Percentiles rank a stretch among this genome's conserved stretches.
Evolutionary conservation across 805 yeast species (phyloP).

Genomic region (Yamadazyma paraphyllophila): DNA sequence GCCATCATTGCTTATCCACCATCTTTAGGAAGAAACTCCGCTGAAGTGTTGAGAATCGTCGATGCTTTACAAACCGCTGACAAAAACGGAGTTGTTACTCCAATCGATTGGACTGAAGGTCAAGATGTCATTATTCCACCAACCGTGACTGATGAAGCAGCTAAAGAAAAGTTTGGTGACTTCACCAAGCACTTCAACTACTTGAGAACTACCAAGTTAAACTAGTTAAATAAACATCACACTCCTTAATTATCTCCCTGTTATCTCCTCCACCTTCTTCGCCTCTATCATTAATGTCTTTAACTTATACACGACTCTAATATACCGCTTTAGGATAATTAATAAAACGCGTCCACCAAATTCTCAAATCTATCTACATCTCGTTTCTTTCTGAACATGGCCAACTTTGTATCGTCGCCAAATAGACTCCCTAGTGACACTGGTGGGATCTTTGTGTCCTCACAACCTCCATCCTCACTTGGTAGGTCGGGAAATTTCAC

Average conservation of each 20-base stretch:
- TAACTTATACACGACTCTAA: constrained; percentile 8
- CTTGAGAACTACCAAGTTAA: constrained; percentile 62
- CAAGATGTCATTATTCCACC: constrained; percentile 75
- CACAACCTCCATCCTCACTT: constrained; percentile 43
- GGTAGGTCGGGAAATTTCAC: constrained; percentile 33
- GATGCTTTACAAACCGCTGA: constrained; percentile 70
- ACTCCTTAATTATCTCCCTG: neutral
- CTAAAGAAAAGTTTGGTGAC: constrained; percentile 75
- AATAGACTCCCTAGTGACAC: constrained; percentile 39
- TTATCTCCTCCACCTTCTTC: neutral
- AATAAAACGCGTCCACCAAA: constrained; percentile 17
- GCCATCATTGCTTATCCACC: constrained; percentile 68
- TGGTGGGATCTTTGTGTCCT: constrained; percentile 39
- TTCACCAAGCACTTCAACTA: constrained; percentile 86
- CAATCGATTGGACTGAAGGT: constrained; percentile 72
- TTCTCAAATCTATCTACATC: neutral
- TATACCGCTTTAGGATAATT: constrained; percentile 19
- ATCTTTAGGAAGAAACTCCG: constrained; percentile 73
- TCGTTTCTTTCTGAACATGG: constrained; percentile 21
- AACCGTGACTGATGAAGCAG: constrained; percentile 56
- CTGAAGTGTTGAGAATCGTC: constrained; percentile 67
- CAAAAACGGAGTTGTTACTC: constrained; percentile 61
- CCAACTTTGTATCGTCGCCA: constrained; percentile 45
- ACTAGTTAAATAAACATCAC: neutral
- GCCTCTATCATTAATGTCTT: neutral